Conservation (phyloP, 202 grass and related monocot genomes). For the Setaria viridis region DNA sequence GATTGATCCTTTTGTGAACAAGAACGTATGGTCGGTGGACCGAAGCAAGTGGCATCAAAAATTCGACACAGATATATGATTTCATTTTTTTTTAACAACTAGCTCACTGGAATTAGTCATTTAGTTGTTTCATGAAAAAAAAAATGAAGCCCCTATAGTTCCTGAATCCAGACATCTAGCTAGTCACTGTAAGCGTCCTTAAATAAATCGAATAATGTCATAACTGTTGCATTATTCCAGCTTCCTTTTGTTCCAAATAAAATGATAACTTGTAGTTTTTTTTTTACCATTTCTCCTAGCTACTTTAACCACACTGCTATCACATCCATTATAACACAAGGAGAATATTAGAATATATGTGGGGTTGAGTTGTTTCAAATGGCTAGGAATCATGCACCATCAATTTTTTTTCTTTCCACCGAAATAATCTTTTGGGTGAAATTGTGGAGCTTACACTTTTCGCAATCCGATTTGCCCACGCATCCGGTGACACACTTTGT, state of each 20-base stretch:
- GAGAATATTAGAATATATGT: conserved; percentile 61
- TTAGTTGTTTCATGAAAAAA: background rate
- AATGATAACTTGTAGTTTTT: background rate
- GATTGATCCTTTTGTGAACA: conserved; percentile 47
- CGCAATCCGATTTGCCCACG: conserved; percentile 51
- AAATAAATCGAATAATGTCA: conserved; percentile 18
- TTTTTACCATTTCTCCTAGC: conserved; percentile 1
- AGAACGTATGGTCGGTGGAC: conserved; percentile 40
- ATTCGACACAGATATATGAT: conserved; percentile 41
- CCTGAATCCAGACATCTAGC: background rate
- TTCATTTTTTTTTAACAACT: background rate
- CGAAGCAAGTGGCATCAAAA: conserved; percentile 26
- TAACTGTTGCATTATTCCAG: conserved; percentile 12
- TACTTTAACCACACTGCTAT: conserved; percentile 39
- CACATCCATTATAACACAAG: conserved; percentile 13
- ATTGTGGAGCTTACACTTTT: conserved; percentile 58
- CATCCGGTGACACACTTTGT: conserved; percentile 64
- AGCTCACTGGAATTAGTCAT: background rate
- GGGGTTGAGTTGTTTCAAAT: conserved; percentile 60
- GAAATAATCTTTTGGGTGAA: conserved; percentile 33
- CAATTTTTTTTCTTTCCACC: background rate
- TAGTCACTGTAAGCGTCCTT: background rate
- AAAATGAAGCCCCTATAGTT: background rate
- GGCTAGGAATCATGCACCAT: conserved; percentile 49
- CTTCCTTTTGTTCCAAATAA: conserved; percentile 3